phyloP scores from a whole-genome alignment of 345 rosid genomes.

The Acer negundo region DNA sequence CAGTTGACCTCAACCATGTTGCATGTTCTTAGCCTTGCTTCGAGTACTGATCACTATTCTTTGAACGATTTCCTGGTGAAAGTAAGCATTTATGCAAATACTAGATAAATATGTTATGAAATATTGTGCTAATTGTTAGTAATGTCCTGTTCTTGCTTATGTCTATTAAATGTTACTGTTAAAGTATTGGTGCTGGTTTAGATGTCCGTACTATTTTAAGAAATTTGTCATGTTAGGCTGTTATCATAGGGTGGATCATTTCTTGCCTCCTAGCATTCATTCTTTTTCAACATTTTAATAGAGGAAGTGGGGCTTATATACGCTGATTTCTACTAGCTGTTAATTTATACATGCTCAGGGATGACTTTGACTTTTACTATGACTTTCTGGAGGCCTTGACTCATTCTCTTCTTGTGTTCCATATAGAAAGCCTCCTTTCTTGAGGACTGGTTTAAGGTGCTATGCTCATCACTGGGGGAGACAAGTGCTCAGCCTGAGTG shows the following conservation, averaged over 20 bases:
- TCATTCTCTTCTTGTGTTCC: conserved; percentile 20
- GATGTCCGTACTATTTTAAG: not conserved
- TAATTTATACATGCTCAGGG: not conserved
- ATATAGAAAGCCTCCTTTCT: conserved; percentile 69
- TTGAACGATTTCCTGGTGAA: conserved; percentile 74
- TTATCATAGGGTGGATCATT: not conserved
- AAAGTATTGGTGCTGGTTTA: not conserved
- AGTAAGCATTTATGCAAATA: conserved; percentile 45
- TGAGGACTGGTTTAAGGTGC: conserved; percentile 84
- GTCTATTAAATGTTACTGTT: not conserved
- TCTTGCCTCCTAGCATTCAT: not conserved
- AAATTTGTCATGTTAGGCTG: conserved; percentile 5
- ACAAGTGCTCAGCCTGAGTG: conserved; percentile 29
- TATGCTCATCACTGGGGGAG: conserved; percentile 56
- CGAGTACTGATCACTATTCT: conserved; percentile 54
- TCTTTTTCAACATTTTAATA: not conserved
- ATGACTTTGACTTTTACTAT: not conserved
- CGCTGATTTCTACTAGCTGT: not conserved
- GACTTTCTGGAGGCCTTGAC: conserved; percentile 8
- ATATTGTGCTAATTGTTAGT: not conserved
- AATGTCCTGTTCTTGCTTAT: not conserved
- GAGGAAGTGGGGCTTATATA: not conserved
- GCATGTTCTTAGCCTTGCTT: conserved; percentile 71
- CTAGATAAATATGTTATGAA: conserved; percentile 7
- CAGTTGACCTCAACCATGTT: conserved; percentile 87